phyloP scores from a whole-genome alignment of 352 stramenopile genomes.

The Globisporangium cylindrosporum region DNA sequence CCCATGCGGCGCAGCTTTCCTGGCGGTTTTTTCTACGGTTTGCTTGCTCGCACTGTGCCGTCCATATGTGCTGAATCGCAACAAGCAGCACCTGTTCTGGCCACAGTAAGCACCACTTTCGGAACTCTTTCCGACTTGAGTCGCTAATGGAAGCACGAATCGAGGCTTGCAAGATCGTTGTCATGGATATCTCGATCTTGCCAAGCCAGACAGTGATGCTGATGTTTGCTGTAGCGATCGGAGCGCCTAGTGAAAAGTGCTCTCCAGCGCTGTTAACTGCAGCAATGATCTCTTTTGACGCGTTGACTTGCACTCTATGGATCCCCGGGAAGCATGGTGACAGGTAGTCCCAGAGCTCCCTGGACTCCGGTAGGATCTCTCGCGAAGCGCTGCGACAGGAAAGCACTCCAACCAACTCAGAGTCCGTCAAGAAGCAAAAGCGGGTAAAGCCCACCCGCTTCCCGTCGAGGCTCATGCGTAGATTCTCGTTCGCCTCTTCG shows the following conservation, averaged over 20 bases:
- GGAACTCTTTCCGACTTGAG: conserved; percentile 72
- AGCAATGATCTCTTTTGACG: conserved; percentile 47
- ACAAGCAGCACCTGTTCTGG: conserved; percentile 67
- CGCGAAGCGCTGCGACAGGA: conserved; percentile 18
- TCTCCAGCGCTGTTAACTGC: conserved; percentile 54
- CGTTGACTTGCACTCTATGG: conserved; percentile 40
- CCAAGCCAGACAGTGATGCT: conserved; percentile 45
- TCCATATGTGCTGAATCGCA: conserved; percentile 56
- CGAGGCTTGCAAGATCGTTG: conserved; percentile 66
- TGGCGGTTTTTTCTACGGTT: conserved; percentile 23
- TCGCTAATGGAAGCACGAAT: conserved; percentile 61
- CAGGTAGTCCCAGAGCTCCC: conserved; percentile 41
- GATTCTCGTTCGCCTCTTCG: conserved; percentile 35
- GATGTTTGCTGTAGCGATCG: conserved; percentile 42
- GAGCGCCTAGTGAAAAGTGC: conserved; percentile 46
- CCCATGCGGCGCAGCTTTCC: conserved; percentile 32
- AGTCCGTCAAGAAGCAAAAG: conserved; percentile 71
- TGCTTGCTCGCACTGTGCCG: conserved; percentile 49
- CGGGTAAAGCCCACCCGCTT: conserved; percentile 57
- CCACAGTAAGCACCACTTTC: conserved; percentile 80
- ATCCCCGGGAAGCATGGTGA: conserved; percentile 63
- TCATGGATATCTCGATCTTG: conserved; percentile 61
- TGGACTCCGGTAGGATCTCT: conserved; percentile 15
- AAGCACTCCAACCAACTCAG: conserved; percentile 46
- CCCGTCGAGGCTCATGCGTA: conserved; percentile 46